A percentile compares a stretch with the other conserved stretches of the same genome.
Conservation (phyloP, 331 rosid species). For the Pyrus hybrid region DNA sequence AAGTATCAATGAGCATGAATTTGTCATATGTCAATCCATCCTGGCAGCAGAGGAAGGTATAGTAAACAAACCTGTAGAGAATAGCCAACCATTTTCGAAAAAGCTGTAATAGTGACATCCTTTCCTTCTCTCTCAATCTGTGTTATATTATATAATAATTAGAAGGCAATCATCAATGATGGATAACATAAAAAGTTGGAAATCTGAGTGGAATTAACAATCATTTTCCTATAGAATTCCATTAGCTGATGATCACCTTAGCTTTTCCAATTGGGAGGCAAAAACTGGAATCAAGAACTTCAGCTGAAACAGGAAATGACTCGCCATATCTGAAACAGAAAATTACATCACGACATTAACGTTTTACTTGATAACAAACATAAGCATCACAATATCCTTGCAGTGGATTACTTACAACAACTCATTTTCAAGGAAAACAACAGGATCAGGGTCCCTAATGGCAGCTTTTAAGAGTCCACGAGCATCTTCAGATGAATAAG, state of each 20-base stretch:
- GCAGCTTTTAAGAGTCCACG: slow-evolving; percentile 98
- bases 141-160: neutral
- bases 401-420: slow-evolving; percentile 50
- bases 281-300: slow-evolving; percentile 94
- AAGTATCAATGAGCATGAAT: neutral
- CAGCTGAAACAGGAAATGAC: slow-evolving; percentile 87
- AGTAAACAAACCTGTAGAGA: slow-evolving; percentile 71
- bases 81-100: slow-evolving; percentile 92
- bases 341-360: slow-evolving; percentile 17
- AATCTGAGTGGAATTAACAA: slow-evolving; percentile 10
- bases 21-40: neutral
- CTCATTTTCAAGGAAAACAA: slow-evolving; percentile 96
- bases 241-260: slow-evolving; percentile 51
- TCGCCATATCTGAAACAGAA: slow-evolving; percentile 76
- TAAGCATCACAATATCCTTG: neutral
- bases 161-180: neutral
- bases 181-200: neutral
- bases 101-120: slow-evolving; percentile 96
- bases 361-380: neutral
- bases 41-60: slow-evolving; percentile 4
- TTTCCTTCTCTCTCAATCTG: slow-evolving; percentile 98
- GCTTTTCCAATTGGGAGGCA: slow-evolving; percentile 97
- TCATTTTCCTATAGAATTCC: slow-evolving; percentile 2
- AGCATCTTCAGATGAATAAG: slow-evolving; percentile 96
- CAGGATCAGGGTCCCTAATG: slow-evolving; percentile 97